Conservation (phyloP, 345 rosid species). For the Rhizophora apiculata region DNA sequence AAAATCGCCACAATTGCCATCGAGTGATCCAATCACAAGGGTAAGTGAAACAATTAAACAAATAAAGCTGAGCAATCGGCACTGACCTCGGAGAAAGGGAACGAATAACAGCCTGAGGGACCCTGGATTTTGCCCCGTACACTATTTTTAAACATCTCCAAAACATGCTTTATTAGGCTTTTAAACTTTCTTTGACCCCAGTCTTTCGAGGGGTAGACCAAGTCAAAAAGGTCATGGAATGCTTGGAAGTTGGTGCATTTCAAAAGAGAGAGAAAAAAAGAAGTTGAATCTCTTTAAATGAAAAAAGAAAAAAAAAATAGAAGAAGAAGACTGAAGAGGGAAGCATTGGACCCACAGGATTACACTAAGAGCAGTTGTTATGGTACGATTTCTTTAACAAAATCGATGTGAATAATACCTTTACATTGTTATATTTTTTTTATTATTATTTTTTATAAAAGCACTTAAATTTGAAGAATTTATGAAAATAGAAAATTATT, state of each 20-base stretch:
- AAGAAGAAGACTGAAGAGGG: not conserved
- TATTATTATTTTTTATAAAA: no score
- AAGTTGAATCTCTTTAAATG: no score
- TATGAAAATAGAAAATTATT: no score
- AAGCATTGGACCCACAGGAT: not conserved
- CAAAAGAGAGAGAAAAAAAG: not conserved
- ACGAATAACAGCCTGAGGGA: not conserved
- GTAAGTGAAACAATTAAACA: not conserved
- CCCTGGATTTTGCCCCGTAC: not conserved
- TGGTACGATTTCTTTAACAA: no score
- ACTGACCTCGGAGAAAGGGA: not conserved
- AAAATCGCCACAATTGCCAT: no score
- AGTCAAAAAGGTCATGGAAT: constrained; percentile 11
- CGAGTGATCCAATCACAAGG: not conserved
- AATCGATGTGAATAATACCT: no score
- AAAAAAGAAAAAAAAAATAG: not conserved
- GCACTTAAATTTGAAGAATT: no score
- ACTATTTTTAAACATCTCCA: not conserved
- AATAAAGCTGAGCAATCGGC: not conserved
- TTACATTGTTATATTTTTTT: no score
- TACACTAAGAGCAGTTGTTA: not conserved
- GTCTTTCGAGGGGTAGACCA: not conserved
- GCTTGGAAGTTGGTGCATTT: constrained; percentile 10
- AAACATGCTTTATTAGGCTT: not conserved
- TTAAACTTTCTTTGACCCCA: not conserved